Base-by-base conservation (phyloP, 2,329 filamentous ascomycete species). In the Emericellopsis cladophorae region DNA sequence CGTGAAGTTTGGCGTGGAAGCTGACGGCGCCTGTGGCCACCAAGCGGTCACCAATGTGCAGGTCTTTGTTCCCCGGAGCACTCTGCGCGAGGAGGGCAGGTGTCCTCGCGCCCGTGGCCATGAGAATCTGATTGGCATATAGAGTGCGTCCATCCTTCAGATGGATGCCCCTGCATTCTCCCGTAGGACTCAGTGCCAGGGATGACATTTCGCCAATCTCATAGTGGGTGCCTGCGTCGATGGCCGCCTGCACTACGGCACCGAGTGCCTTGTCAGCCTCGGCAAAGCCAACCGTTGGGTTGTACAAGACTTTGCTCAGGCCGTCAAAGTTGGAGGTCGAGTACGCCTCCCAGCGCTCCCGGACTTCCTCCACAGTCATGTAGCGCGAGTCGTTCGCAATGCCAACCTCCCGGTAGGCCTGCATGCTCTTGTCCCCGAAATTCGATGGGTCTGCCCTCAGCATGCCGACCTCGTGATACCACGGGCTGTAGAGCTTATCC, bases 401-500 rank as follows among this genome's bases (percentile, higher is more conserved):
- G 21, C 57, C 59, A 41, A 58, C 52, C 14, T 51, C 47, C 42
- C 52, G 49, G 49, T 64, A 56, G 0, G 58, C 55, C 4, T 61
- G 48, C 1, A 73, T 50, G 37, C 76, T 57, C 31, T 64, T 56
- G 15, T 57, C 49, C 2, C 67, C 67, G 43, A 74, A 63, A 36
- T 67, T 61, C 23, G 55, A 56, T 2, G 54, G 44, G 42, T 65
- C 62, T 9, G 54, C 61, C 29, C 62, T 54, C 6, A 64, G 52
- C 72, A 76, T 75, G 9, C 76, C 75, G 0, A 72, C 72, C 47
- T 72, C 66, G 49, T 79, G 72, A 51, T 76, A 80, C 45, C 61
- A 68, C 5, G 51, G 41, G 37, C 62, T 64, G 57, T 73, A 74
- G n/a, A 77, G 60, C 2, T 67, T 64, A 38, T 72, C 63, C 15